Percentiles rank a stretch among this genome's conserved stretches.
Conservation (phyloP, 257 asterid genomes). For the Nicotiana otophora region DNA sequence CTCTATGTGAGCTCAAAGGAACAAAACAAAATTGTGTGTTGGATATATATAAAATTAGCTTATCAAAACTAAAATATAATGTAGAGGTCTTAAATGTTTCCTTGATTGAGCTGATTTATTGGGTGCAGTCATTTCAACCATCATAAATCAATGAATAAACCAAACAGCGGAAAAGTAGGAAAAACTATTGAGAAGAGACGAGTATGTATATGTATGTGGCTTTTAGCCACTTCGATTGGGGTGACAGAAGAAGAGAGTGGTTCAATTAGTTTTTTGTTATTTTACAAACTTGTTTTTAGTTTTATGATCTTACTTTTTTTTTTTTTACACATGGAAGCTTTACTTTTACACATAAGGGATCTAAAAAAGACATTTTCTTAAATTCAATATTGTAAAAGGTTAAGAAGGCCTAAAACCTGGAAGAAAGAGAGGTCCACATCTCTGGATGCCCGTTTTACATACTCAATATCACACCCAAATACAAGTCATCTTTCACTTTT, state of each 20-base stretch:
- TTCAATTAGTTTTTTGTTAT: too few relatives aligned
- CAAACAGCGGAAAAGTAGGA: neutral
- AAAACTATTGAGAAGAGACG: neutral
- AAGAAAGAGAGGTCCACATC: neutral
- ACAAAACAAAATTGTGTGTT: neutral
- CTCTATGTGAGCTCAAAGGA: too few relatives aligned
- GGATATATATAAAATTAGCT: neutral
- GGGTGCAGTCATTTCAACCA: neutral
- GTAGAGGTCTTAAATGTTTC: neutral
- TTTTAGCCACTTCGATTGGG: neutral
- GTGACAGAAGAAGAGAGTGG: neutral
- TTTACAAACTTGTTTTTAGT: too few relatives aligned
- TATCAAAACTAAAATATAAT: neutral
- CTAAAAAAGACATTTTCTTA: too few relatives aligned
- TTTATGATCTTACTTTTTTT: too few relatives aligned
- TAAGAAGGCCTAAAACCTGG: too few relatives aligned
- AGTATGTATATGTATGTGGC: neutral
- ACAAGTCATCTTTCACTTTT: too few relatives aligned
- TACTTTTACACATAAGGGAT: too few relatives aligned
- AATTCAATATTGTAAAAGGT: too few relatives aligned
- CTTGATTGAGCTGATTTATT: neutral
- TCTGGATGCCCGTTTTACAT: too few relatives aligned
- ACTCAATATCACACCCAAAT: neutral
- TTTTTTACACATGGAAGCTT: too few relatives aligned
- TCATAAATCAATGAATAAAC: neutral